Evolutionary conservation across 2,329 filamentous ascomycete species (phyloP).

Genomic region (Talaromyces amestolkiae): DNA sequence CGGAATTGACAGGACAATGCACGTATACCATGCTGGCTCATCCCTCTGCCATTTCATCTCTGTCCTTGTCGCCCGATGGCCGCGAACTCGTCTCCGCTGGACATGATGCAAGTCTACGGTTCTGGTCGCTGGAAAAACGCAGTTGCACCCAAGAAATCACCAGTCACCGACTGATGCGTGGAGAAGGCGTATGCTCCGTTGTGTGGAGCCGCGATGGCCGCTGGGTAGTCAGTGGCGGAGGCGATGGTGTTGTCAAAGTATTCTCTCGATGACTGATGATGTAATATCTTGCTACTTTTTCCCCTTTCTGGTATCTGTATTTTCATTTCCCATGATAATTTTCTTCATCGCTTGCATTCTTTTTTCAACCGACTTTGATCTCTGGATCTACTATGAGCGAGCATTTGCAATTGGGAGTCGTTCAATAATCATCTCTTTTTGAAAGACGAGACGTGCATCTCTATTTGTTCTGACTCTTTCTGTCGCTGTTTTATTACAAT

Average conservation of each 20-base stretch:
- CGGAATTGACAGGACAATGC: constrained; percentile 73
- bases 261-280: constrained; percentile 50
- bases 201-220: constrained; percentile 95
- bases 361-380: constrained; percentile 11
- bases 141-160: constrained; percentile 95
- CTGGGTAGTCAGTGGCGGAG: constrained; percentile 91
- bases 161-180: constrained; percentile 87
- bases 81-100: constrained; percentile 92
- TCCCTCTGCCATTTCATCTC: constrained; percentile 83
- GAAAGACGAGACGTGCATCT: constrained; percentile 6
- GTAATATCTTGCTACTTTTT: constrained; percentile 2
- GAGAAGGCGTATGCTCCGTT: constrained; percentile 89
- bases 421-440: background rate
- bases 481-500: constrained; percentile 11
- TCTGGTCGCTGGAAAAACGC: constrained; percentile 96
- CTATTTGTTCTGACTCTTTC: constrained; percentile 6
- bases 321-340: background rate
- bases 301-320: background rate
- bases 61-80: constrained; percentile 89
- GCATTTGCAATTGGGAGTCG: constrained; percentile 20
- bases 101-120: constrained; percentile 90
- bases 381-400: constrained; percentile 19
- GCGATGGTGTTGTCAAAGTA: constrained; percentile 94
- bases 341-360: constrained; percentile 12
- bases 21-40: constrained; percentile 99